These are phyloP conservation scores for Phalaenopsis hybrid DNA, from an alignment of 116 monocot species.

Conservation along the genomic window DNA sequence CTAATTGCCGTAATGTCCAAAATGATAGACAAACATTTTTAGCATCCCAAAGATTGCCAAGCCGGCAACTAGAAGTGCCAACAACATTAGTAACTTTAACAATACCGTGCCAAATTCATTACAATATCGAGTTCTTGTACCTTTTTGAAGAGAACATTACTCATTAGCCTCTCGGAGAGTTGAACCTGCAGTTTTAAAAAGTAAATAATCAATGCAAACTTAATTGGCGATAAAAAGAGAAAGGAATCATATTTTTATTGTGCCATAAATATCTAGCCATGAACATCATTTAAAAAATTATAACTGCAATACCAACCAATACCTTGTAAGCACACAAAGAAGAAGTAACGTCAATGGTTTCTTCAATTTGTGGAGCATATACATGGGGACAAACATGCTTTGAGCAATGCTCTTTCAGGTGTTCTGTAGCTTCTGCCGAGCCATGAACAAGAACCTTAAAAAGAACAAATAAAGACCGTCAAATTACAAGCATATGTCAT, in stretches of 20 bases:
- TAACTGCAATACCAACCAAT: slow-evolving; percentile 13
- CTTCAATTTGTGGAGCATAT: slow-evolving; percentile 91
- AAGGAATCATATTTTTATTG: not conserved
- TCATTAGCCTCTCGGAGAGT: slow-evolving; percentile 97
- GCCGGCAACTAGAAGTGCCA: too few relatives aligned
- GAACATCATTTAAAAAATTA: not conserved
- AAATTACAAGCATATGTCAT: not conserved
- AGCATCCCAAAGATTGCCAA: too few relatives aligned
- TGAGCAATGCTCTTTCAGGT: slow-evolving; percentile 83
- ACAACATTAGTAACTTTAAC: not conserved
- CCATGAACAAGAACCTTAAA: slow-evolving; percentile 86
- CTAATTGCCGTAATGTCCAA: too few relatives aligned
- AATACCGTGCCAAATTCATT: not conserved
- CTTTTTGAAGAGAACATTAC: slow-evolving; percentile 90
- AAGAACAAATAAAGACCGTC: slow-evolving; percentile 1
- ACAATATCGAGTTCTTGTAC: slow-evolving; percentile 19
- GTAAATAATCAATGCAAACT: slow-evolving; percentile 5
- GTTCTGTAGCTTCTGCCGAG: slow-evolving; percentile 97
- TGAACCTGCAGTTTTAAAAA: slow-evolving; percentile 57
- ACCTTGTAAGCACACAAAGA: slow-evolving; percentile 98
- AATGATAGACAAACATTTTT: too few relatives aligned
- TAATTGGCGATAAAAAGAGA: not conserved
- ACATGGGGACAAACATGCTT: slow-evolving; percentile 81
- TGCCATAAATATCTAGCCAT: not conserved
- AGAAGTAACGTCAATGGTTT: slow-evolving; percentile 96